Base-by-base conservation (phyloP, 129 eudicot genomes). In the Escallonia herrerae region DNA sequence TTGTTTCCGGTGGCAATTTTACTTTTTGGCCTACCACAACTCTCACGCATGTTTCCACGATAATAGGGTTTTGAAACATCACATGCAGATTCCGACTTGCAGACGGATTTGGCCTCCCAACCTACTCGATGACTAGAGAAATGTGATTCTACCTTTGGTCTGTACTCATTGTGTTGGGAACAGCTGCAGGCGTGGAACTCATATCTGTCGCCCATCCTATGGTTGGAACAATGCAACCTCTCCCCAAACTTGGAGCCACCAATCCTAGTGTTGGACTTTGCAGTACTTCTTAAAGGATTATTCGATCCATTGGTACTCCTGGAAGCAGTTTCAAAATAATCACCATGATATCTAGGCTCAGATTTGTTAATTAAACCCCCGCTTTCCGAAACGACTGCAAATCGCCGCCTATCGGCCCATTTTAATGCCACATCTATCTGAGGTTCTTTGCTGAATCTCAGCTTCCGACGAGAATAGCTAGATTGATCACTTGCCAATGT, bases 181-280 rank as follows among this genome's bases (percentile, higher is more conserved):
- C 94, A 91, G 72, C 88, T 81, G 79, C 97, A 85, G 70, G 78
- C 73, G 52, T 77, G 72, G 50, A 70, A 62, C 68, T 81, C 91
- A 75, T 79, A 76, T 72, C 87, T 76, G 64, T 83, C 95, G 64
- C 61, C 72, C 58, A 70, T 46, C 80, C 74, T 76, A 58, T 69
- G 66, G 77, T 82, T 81, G 53, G 86, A 71, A 62, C 84, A 78
- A 56, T 74, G 70, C 50, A 59, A 68, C 61, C 79, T 89, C 68
- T 81, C 90, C 40, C 68, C 61, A 41, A 77, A 83, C 64, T 78
- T 86, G 41, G 75, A 69, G 51, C 80, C 86, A 37, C 66, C 76
- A 58, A 70, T 74, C 66, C 90, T 81, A 39, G 58, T 22, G 51
- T 76, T 83, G 13, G 74, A 56, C 75, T 78, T 81, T 11, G 74